Base-by-base conservation (phyloP, 202 grass and related monocot species). In the Carex arenaria region DNA sequence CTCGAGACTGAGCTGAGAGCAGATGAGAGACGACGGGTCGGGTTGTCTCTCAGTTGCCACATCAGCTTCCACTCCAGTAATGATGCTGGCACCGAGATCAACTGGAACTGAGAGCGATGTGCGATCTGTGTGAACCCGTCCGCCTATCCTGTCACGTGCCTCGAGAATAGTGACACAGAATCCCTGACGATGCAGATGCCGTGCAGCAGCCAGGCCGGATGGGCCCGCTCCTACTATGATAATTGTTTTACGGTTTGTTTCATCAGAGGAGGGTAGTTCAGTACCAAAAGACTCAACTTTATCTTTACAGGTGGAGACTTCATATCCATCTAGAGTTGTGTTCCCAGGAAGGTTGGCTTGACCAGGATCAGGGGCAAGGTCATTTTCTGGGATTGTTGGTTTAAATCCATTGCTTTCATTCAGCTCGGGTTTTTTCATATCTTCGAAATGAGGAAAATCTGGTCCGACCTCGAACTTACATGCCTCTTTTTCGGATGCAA, bases 81-180 rank as follows among this genome's bases (percentile, higher is more conserved):
- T 99, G 85, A 99, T 99, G 84, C 96, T 99, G 84, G 96, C 96
- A 93, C 96, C 96, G 86, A 99, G 88, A 99, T 99, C 96, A 4
- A 99, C 93, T 70, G 96, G 96, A 83, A 99, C 93, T 71, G 96
- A 99, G 75, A 99, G 96, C 17, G 96, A 99, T 49, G 78, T 75
- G 28, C 74, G 83, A 84, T 99, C 96, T 81, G 96, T 99, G 80
- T 90, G 87, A 79, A 99, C 96, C 80, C 96, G 96, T 42, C 96
- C 96, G 12, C 96, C 96, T 79, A 96, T 88, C 73, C 93, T 93
- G 86, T 89, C 84, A 12, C 96, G 91, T 60, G 96, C 96, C 88
- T 99, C 96, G 19, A 99, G 96, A 92, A 99, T 88, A 89, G 90
- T 96, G 77, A 92, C 86, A 45, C 34, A 85, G 93, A 96, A 96